Percentiles rank a stretch among this genome's conserved stretches.
phyloP scores from a whole-genome alignment of 306 rosid species.

The Casuarina equisetifolia region DNA sequence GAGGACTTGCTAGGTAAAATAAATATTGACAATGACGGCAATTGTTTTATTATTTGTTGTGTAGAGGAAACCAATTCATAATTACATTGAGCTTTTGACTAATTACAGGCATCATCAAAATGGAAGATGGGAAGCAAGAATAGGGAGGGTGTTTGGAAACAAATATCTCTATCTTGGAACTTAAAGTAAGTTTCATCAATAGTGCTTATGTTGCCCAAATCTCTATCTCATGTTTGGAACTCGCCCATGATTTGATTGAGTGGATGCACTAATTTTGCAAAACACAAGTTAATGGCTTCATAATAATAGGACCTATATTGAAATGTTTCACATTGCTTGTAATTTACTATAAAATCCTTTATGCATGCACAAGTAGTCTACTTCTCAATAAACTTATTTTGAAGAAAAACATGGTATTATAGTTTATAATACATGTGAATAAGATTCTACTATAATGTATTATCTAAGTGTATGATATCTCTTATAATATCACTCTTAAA shows the following conservation, averaged over 20 bases:
- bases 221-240: too few relatives aligned
- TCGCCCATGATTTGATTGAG: too few relatives aligned
- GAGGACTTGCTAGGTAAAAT: constrained; percentile 49
- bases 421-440: too few relatives aligned
- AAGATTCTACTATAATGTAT: too few relatives aligned
- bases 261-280: neutral
- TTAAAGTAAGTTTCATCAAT: constrained; percentile 30
- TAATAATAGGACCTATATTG: neutral
- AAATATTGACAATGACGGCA: neutral
- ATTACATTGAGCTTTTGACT: constrained; percentile 21
- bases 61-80: neutral
- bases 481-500: too few relatives aligned
- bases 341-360: too few relatives aligned
- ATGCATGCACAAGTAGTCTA: too few relatives aligned
- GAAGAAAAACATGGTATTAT: too few relatives aligned
- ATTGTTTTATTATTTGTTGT: neutral
- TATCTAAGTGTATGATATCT: too few relatives aligned
- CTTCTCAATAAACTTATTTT: too few relatives aligned
- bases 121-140: constrained; percentile 62
- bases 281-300: neutral
- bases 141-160: constrained; percentile 53
- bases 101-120: constrained; percentile 48
- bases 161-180: constrained; percentile 52
- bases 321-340: too few relatives aligned
- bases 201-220: too few relatives aligned